These are phyloP conservation scores for Xylaria grammica DNA, from an alignment of 495 filamentous ascomycete species.

Conservation along the genomic window DNA sequence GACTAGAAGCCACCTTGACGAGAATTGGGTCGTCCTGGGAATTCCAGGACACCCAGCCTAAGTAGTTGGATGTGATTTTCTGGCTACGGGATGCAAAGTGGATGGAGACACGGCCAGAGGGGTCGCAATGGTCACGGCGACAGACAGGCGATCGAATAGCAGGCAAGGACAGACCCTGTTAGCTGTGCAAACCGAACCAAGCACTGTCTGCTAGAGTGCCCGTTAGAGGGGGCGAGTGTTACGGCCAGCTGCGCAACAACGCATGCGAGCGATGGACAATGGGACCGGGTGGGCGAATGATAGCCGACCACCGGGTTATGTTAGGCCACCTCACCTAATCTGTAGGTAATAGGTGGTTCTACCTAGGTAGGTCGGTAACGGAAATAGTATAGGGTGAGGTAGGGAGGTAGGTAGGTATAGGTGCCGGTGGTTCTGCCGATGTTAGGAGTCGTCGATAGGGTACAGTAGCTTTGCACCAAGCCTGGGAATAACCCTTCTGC, in stretches of 20 bases:
- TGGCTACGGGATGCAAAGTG: conserved; percentile 21
- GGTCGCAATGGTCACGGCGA: conserved; percentile 23
- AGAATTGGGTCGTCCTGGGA: conserved; percentile 24
- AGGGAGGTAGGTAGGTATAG: neutral
- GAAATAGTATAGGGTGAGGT: too few relatives aligned
- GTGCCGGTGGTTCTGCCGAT: neutral
- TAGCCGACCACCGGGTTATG: neutral
- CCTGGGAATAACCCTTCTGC: neutral
- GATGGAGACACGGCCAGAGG: conserved; percentile 25
- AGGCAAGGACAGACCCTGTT: conserved; percentile 3
- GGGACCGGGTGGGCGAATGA: conserved; percentile 13
- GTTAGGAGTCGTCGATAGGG: conserved; percentile 6
- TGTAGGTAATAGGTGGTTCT: neutral
- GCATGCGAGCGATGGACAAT: neutral
- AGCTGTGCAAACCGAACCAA: conserved; percentile 17
- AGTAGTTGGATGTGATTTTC: conserved; percentile 14
- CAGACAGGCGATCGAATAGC: conserved; percentile 12
- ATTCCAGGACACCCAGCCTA: conserved; percentile 23
- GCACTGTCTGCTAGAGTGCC: conserved; percentile 6
- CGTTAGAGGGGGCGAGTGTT: too few relatives aligned
- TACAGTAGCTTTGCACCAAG: neutral
- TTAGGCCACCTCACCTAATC: neutral
- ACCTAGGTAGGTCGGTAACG: neutral
- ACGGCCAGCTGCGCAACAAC: neutral
- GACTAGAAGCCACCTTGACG: conserved; percentile 62